Conservation (phyloP, 306 rosid species). For the Hylodesmum podocarpum region DNA sequence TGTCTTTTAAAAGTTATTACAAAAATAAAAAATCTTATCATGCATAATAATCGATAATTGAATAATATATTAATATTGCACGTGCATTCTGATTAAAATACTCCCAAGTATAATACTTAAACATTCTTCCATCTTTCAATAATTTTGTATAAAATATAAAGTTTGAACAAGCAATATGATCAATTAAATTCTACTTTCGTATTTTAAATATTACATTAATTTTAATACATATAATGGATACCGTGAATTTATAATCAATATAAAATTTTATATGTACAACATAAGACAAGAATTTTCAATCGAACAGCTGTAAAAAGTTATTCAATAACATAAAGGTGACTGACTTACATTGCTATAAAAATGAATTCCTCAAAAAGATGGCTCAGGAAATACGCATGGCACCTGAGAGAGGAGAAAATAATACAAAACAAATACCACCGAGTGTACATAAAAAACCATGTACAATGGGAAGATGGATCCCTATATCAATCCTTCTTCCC, state of each 20-base stretch:
- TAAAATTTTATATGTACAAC: not conserved
- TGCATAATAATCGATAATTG: no score
- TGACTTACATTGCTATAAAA: not conserved
- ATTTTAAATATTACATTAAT: not conserved
- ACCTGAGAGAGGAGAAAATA: slow-evolving; percentile 17
- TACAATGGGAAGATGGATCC: slow-evolving; percentile 25
- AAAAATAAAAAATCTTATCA: no score
- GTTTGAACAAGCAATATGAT: no score
- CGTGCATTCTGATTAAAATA: no score
- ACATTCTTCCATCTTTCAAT: not conserved
- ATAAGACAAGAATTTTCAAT: not conserved
- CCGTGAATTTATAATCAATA: not conserved
- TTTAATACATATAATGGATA: not conserved
- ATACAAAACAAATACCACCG: slow-evolving; percentile 32
- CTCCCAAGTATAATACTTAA: not conserved
- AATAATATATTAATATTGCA: no score
- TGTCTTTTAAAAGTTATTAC: no score
- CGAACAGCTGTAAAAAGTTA: not conserved
- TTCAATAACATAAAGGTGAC: not conserved
- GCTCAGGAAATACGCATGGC: slow-evolving; percentile 3
- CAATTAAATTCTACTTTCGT: not conserved
- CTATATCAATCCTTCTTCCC: slow-evolving; percentile 39
- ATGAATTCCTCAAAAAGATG: not conserved
- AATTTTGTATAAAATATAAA: not conserved
- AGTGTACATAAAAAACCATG: slow-evolving; percentile 38